phyloP scores from a whole-genome alignment of 495 filamentous ascomycete species.

The Daldinia vernicosa region DNA sequence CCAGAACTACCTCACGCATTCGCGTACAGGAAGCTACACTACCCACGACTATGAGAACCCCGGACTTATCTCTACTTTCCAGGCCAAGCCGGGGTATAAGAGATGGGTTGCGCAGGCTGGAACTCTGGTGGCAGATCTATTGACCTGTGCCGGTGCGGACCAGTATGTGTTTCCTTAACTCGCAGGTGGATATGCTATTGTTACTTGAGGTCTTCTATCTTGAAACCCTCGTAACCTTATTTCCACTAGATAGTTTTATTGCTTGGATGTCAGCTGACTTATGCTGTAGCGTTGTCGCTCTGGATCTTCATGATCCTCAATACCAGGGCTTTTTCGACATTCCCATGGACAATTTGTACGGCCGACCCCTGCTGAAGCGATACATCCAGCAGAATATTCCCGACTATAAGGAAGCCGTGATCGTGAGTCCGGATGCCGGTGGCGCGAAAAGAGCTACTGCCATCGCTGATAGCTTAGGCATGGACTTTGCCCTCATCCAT shows the following conservation, averaged over 20 bases:
- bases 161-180: slow-evolving; percentile 62
- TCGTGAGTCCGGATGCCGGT: slow-evolving; percentile 95
- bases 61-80: slow-evolving; percentile 68
- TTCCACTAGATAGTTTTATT: slow-evolving; percentile 1
- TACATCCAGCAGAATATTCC: slow-evolving; percentile 92
- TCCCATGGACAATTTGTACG: slow-evolving; percentile 96
- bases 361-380: slow-evolving; percentile 82
- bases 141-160: slow-evolving; percentile 95
- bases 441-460: slow-evolving; percentile 97
- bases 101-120: slow-evolving; percentile 99
- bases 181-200: slow-evolving; percentile 5
- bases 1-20: slow-evolving; percentile 30
- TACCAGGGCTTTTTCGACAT: slow-evolving; percentile 99
- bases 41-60: slow-evolving; percentile 68
- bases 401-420: slow-evolving; percentile 84
- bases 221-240: slow-evolving; percentile 3
- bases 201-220: neutral
- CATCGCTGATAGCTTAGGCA: slow-evolving; percentile 90
- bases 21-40: slow-evolving; percentile 53
- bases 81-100: slow-evolving; percentile 90
- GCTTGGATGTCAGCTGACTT: slow-evolving; percentile 44
- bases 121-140: slow-evolving; percentile 90
- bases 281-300: slow-evolving; percentile 73
- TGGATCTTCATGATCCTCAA: slow-evolving; percentile 97
- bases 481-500: slow-evolving; percentile 96